Base-by-base conservation (phyloP, 805 yeast genomes). In the Candida cerambycidarum region DNA sequence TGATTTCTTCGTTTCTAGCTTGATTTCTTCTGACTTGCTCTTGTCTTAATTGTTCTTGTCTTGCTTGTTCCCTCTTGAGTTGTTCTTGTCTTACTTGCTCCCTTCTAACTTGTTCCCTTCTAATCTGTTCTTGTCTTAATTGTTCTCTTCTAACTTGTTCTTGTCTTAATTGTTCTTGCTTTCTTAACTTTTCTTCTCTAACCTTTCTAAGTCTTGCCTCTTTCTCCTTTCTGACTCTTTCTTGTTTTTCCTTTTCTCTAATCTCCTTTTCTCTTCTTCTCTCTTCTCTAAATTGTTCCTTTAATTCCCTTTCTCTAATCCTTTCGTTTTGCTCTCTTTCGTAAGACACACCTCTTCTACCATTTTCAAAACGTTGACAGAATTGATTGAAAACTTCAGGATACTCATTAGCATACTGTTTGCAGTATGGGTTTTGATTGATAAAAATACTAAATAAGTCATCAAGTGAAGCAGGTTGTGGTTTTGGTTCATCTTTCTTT, bases 401-500 rank as follows among this genome's bases (percentile, higher is more conserved):
- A 6, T 28, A 18, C 16, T 30, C 14, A 38, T 5, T 32, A 6
- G 23, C 21, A 23, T 38, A 21, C 23, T 31, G 36, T 6, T 38
- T n/a, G 10, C n/a, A 14, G 15, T 30, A 23, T 31, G 37, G 38
- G 15, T 12, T 31, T 33, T 33, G 35, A 31, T 8, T 9, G 17
- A 33, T 14, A 19, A 40, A 44, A 7, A 37, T 33, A 44, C 15
- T 27, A 16, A 19, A 35, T 23, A 47, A 41, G 18, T 31, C 42
- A 9, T 36, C 59, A 32, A 38, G 57, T 23, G 31, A 42, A 39
- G 18, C 34, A n/a, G n/a, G n/a, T n/a, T n/a, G n/a, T 25, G 36
- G 13, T 24, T 33, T 25, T 23, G 19, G 55, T 36, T 58, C 59
- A 19, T 50, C 41, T 52, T 62, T 56, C 55, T 67, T 67, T 9